Percentiles rank a stretch among this genome's conserved stretches.
Evolutionary conservation across 768 basidiomycete species (phyloP).

Genomic region (Termitomyces sp.): DNA sequence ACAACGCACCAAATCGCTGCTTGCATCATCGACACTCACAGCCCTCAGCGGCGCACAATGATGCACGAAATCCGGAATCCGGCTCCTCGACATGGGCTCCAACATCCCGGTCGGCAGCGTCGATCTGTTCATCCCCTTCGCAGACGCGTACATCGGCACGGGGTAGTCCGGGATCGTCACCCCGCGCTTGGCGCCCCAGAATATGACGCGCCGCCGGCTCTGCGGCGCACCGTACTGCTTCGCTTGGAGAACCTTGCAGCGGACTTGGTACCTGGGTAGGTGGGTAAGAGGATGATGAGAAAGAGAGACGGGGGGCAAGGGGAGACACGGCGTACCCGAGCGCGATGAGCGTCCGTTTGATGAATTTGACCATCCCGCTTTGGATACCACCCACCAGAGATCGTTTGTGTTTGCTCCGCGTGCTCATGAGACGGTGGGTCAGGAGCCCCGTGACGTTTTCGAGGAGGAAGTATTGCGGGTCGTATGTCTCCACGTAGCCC

Average conservation of each 20-base stretch:
- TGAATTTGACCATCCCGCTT: slow-evolving; percentile 61
- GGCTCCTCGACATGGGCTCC: slow-evolving; percentile 38
- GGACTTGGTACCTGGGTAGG: slow-evolving; percentile 54
- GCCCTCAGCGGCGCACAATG: slow-evolving; percentile 55
- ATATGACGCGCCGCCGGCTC: slow-evolving; percentile 58
- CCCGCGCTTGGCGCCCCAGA: slow-evolving; percentile 59
- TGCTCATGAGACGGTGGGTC: slow-evolving; percentile 39
- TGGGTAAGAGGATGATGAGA: too few species aligned
- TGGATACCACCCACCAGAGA: slow-evolving; percentile 34
- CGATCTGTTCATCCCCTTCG: slow-evolving; percentile 22
- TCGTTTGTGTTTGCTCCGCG: slow-evolving; percentile 18
- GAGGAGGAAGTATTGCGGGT: slow-evolving; percentile 57
- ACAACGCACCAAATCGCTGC: slow-evolving; percentile 57
- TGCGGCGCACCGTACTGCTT: slow-evolving; percentile 72
- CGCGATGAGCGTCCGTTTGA: slow-evolving; percentile 50
- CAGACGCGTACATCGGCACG: slow-evolving; percentile 52
- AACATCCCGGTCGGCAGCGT: slow-evolving; percentile 40
- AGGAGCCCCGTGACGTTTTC: slow-evolving; percentile 71
- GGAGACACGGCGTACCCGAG: slow-evolving; percentile 44
- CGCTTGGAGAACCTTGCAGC: slow-evolving; percentile 60
- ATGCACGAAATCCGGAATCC: slow-evolving; percentile 29
- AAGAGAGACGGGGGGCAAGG: too few species aligned
- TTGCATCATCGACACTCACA: slow-evolving; percentile 60
- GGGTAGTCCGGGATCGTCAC: slow-evolving; percentile 57
- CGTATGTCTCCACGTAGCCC: slow-evolving; percentile 59